Conservation (phyloP, 2,329 filamentous ascomycete genomes). For the Trichoderma guizhouense region DNA sequence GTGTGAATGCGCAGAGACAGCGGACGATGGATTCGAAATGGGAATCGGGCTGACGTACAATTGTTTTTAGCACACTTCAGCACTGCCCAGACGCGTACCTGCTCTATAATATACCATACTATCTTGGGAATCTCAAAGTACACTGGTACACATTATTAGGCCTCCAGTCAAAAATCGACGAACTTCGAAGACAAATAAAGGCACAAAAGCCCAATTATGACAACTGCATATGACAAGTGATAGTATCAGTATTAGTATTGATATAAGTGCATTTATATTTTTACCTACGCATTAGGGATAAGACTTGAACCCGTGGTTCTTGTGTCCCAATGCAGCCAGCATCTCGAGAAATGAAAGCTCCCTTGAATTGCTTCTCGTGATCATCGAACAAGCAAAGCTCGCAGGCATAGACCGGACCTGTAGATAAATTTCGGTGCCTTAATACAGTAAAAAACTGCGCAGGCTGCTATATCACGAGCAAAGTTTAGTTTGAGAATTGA, state of each 20-base stretch:
- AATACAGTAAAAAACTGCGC: too few species aligned
- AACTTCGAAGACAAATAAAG: not conserved
- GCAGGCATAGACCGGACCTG: not conserved
- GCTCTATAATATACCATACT: not conserved
- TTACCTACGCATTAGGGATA: too few species aligned
- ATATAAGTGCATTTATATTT: too few species aligned
- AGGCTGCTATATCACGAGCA: too few species aligned
- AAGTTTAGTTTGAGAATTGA: too few species aligned
- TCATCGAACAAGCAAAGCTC: not conserved
- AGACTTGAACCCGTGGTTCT: not conserved
- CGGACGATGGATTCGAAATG: not conserved
- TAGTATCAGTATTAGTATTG: too few species aligned
- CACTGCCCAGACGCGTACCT: not conserved
- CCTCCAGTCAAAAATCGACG: not conserved
- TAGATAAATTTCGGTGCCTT: too few species aligned
- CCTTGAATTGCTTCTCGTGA: not conserved
- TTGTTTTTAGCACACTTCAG: not conserved
- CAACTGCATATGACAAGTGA: too few species aligned
- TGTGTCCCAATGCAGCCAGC: not conserved
- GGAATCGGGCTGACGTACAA: not conserved
- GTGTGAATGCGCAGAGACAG: not conserved
- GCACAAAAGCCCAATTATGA: too few species aligned
- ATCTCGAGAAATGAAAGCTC: not conserved
- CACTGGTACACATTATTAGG: not conserved
- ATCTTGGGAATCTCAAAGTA: not conserved